These are phyloP conservation scores for Geotrichum cucujoidarum DNA, from an alignment of 1,139 yeast genomes.

Conservation along the genomic window DNA sequence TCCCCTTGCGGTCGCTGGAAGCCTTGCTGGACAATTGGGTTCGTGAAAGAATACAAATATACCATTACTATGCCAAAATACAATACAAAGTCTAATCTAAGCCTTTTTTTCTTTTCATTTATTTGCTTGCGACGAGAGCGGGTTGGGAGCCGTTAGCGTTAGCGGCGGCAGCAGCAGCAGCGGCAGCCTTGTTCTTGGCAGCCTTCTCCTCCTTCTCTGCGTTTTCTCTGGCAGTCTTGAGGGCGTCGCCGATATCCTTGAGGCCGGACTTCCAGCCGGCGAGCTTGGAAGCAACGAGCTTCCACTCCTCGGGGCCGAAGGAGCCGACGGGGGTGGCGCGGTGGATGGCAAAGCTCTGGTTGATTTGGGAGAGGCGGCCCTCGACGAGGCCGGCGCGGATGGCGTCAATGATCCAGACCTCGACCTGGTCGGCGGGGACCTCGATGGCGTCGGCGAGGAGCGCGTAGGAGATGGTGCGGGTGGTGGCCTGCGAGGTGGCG, in stretches of 20 bases:
- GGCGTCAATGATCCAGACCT: constrained; percentile 42
- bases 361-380: constrained; percentile 43
- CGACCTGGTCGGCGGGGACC: constrained; percentile 38
- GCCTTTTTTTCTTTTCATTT: not conserved
- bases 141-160: no score
- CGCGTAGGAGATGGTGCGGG: constrained; percentile 34
- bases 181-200: constrained; percentile 5
- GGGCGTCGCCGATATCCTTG: constrained; percentile 35
- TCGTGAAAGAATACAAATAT: not conserved
- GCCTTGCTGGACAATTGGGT: not conserved
- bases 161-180: no score
- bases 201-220: constrained; percentile 27
- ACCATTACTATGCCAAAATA: constrained; percentile 8
- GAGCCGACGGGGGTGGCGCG: constrained; percentile 38
- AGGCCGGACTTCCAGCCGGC: constrained; percentile 39
- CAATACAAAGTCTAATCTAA: constrained; percentile 8
- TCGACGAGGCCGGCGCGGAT: constrained; percentile 42
- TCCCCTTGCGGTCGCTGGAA: no score
- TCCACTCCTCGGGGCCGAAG: constrained; percentile 41
- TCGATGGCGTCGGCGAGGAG: constrained; percentile 35
- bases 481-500: constrained; percentile 27
- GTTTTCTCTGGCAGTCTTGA: constrained; percentile 33
- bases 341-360: constrained; percentile 38
- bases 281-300: constrained; percentile 34
- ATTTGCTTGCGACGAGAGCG: constrained; percentile 1